A percentile compares a stretch with the other conserved stretches of the same genome.
Evolutionary conservation across 257 asterid species (phyloP).

Genomic region (Gentiana dahurica): DNA sequence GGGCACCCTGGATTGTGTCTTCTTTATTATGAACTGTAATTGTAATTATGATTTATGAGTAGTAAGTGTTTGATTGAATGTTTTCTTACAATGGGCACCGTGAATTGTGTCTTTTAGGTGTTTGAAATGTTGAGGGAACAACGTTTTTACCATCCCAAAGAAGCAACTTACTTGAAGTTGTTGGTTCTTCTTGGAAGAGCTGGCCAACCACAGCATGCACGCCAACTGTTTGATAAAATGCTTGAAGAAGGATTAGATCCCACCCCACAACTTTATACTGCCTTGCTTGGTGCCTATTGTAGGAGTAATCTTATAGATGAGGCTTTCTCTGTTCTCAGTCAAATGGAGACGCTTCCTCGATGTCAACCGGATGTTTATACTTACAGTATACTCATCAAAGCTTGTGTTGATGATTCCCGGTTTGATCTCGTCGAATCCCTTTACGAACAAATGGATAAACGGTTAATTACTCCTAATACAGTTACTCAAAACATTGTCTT

Average conservation of each 20-base stretch:
- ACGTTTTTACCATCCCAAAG: conserved; percentile 75
- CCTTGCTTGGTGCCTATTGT: conserved; percentile 65
- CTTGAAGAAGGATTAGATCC: conserved; percentile 63
- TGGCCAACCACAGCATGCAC: conserved; percentile 80
- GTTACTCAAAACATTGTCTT: conserved; percentile 83
- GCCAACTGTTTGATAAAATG: conserved; percentile 68
- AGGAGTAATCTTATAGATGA: conserved; percentile 61
- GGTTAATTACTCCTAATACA: conserved; percentile 63
- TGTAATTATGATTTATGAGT: neutral
- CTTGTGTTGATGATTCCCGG: conserved; percentile 53
- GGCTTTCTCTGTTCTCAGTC: conserved; percentile 52
- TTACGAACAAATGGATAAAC: conserved; percentile 53
- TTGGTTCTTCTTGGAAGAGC: conserved; percentile 80
- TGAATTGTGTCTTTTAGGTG: conserved; percentile 27
- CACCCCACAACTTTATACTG: conserved; percentile 68
- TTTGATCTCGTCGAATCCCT: conserved; percentile 68
- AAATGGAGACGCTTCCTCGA: conserved; percentile 55
- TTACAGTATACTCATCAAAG: conserved; percentile 72
- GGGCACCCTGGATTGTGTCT: neutral
- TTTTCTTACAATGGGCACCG: neutral
- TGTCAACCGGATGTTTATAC: conserved; percentile 92
- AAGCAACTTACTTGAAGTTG: conserved; percentile 86
- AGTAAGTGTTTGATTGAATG: neutral
- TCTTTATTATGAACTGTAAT: neutral
- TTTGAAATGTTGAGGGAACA: conserved; percentile 79